Evolutionary conservation across 345 rosid species (phyloP).

Genomic region (Salix koriyanagi): DNA sequence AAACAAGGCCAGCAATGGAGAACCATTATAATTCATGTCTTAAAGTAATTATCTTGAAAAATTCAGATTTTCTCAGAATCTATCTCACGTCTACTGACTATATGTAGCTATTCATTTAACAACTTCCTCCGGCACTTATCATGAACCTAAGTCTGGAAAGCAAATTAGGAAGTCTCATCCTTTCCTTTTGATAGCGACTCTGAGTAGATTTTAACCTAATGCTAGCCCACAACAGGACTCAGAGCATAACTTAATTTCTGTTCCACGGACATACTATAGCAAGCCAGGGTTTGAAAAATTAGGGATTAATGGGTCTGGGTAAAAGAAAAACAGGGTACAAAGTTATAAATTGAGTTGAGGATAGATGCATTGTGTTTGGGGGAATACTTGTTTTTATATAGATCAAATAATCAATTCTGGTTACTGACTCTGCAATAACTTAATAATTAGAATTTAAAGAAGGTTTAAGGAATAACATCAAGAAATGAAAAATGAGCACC

Average conservation of each 20-base stretch:
- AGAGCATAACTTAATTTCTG: not conserved
- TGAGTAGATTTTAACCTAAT: not conserved
- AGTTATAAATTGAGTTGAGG: not conserved
- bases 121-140: not conserved
- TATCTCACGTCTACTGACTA: not conserved
- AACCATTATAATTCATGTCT: not conserved
- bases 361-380: not conserved
- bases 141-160: not conserved
- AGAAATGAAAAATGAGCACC: not conserved
- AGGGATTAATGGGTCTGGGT: too few relatives aligned
- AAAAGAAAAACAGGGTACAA: not conserved
- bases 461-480: not conserved
- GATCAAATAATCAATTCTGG: not conserved
- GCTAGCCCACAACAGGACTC: not conserved
- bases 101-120: not conserved
- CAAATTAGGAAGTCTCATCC: not conserved
- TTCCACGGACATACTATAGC: not conserved
- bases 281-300: too few relatives aligned
- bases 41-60: not conserved
- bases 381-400: not conserved
- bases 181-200: not conserved
- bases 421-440: not conserved
- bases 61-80: not conserved
- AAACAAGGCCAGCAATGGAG: not conserved
- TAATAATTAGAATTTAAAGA: not conserved